phyloP scores from a whole-genome alignment of 140 eudicot genomes.

The Oenanthe javanica region DNA sequence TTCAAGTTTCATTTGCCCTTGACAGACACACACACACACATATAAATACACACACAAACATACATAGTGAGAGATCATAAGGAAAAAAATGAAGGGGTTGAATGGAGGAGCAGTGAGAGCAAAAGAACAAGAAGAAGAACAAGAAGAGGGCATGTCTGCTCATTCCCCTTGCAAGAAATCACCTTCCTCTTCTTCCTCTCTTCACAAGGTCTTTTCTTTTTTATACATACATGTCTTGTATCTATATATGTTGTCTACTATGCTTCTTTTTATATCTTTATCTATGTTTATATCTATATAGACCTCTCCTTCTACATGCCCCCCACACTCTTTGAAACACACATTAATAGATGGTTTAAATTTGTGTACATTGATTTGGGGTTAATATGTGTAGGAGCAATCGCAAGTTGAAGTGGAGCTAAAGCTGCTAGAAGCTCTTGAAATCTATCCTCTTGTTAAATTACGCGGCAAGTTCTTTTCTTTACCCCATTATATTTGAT shows the following conservation, averaged over 20 bases:
- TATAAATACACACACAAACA: not conserved
- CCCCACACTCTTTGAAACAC: not conserved
- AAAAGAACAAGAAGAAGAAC: conserved; percentile 44
- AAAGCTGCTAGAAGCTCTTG: conserved; percentile 72
- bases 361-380: not conserved
- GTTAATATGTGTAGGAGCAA: conserved; percentile 38
- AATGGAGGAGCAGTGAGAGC: conserved; percentile 28
- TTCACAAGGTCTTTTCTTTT: conserved; percentile 44
- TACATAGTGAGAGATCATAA: not conserved
- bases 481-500: not conserved
- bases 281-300: not conserved
- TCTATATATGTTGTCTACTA: not conserved
- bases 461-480: conserved; percentile 44
- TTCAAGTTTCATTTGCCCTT: not conserved
- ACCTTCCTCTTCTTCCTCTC: conserved; percentile 66
- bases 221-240: too few relatives aligned
- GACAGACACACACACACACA: not conserved
- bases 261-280: not conserved
- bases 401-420: conserved; percentile 88
- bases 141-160: conserved; percentile 82
- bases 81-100: conserved; percentile 21
- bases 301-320: not conserved
- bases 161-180: conserved; percentile 88
- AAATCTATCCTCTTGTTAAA: conserved; percentile 70
- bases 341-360: not conserved